These are phyloP conservation scores for Atkinsonella hypoxylon DNA, from an alignment of 2,329 filamentous ascomycete genomes.

Conservation along the genomic window DNA sequence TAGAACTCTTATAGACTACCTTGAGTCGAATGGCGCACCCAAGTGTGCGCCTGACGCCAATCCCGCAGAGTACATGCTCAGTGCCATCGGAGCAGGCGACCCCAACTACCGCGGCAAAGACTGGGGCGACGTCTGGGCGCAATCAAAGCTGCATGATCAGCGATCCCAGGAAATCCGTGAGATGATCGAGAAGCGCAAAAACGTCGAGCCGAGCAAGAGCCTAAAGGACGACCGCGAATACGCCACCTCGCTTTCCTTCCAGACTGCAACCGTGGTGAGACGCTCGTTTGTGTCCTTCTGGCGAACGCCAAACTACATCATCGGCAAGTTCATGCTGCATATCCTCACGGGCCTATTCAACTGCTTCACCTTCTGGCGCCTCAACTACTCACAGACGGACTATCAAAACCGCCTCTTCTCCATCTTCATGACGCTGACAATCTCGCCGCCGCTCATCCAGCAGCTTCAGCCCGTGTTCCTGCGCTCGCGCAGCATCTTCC, in stretches of 20 bases:
- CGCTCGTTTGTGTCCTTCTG: conserved; percentile 52
- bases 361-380: conserved; percentile 57
- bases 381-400: conserved; percentile 44
- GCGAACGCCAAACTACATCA: conserved; percentile 50
- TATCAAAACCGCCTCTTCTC: conserved; percentile 64
- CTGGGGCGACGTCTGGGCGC: conserved; percentile 50
- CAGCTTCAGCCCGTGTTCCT: conserved; percentile 66
- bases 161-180: conserved; percentile 38
- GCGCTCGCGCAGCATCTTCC: conserved; percentile 52
- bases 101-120: conserved; percentile 48
- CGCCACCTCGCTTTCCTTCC: conserved; percentile 44
- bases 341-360: conserved; percentile 56
- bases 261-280: conserved; percentile 41
- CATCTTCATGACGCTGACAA: conserved; percentile 65
- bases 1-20: conserved; percentile 36
- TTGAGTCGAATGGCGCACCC: conserved; percentile 34
- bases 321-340: conserved; percentile 51
- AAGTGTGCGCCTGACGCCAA: conserved; percentile 37
- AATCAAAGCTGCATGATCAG: conserved; percentile 34
- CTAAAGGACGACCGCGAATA: conserved; percentile 46
- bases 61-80: conserved; percentile 43
- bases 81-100: conserved; percentile 49
- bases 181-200: conserved; percentile 34
- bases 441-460: conserved; percentile 62
- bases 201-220: conserved; percentile 22